Evolutionary conservation across 352 stramenopile species (phyloP), one percentile per base, ranked within the genome.

Genomic region (Phytophthora foliorum): DNA sequence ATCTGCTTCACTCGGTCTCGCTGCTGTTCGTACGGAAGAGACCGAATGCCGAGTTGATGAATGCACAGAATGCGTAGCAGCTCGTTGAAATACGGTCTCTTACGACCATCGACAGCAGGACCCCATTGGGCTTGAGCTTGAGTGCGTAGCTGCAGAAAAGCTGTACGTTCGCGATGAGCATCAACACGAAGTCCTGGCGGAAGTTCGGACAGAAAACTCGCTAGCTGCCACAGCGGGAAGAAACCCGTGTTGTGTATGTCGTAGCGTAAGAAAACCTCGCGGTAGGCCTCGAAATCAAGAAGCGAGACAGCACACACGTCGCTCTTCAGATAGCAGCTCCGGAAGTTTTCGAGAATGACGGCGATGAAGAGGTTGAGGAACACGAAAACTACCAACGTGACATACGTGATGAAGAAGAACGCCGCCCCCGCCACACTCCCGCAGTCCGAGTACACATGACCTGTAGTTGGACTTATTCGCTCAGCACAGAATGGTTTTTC

Each of bases 361-460:
- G 86, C 85, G 54, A 94, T 91, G 63, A 94, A 93, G 10, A 94
- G 69, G 59, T 94, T 94, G 19, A 94, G 77, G 49, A 94, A 90
- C 32, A 94, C 82, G 53, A 93, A 94, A 5, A 94, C 86, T 7
- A 94, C 85, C 19, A 90, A 63, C 22, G 78, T 90, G 25, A 94
- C 85, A 61, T 90, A 94, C 32, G 74, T 89, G 39, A 85, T 73
- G 65, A 92, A 94, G 63, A 87, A 94, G 8, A 86, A 50, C 1
- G 82, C 78, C 11, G 86, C 82, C 0, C 53, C 68, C 0, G 64
- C 61, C 3, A 76, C 44, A 38, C 68, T 89, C 1, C 86, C 86
- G 56, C 86, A 94, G 65, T 94, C 84, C 6, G 82, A 90, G 57
- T 89, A 86, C 44, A 61, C 29, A 9, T 27, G 57, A 42, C 76